Base-by-base conservation (phyloP, 2,329 filamentous ascomycete species). In the Amesomyces nigricolor region DNA sequence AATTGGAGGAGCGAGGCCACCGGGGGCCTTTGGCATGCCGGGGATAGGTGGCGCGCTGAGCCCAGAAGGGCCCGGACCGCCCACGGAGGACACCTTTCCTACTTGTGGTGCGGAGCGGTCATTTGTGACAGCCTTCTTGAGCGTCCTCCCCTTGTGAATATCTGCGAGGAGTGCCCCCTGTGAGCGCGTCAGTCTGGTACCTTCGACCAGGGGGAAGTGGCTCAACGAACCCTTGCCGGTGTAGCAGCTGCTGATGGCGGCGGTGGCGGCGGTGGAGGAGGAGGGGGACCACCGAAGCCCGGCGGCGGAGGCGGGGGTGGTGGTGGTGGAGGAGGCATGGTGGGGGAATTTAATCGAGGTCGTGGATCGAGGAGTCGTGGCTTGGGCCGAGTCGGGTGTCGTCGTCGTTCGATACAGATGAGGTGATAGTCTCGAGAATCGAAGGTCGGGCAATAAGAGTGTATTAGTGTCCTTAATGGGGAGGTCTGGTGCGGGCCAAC, bases 121-220 rank as follows among this genome's bases (percentile, higher is more conserved):
- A 72, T 97, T 96, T 63, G 91, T 89, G 54, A 90, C 86, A 32
- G 89, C 79, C 72, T 96, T 96, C 73, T 88, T 96, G 57, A 97
- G 78, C 58, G 77, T 75, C 63, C 75, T 79, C 61, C 92, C 94
- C 71, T 95, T 95, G 62, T 78, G 76, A 64, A 99, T 99, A 71
- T 97, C 92, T 66, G 83, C 80, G 44, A 97, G 81, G 37, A 99
- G 79, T 53, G 92, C 91, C 64, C 87, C 87, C 92, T 97, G 65
- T 14, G 44, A 22, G 57, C 45, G 57, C 38, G 61, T 65, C 47
- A 69, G 67, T 32, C 51, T 11, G 54, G 59, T 52, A 5, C 30
- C 45, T 47, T 47, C 8, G 19, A n/a, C 22, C n/a, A 11, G 1
- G 11, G 13, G 44, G 16, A n/a, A 26, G 5, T 1, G 13, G 16